Evolutionary conservation across 345 rosid species (phyloP).

Genomic region (Physaria fendleri): DNA sequence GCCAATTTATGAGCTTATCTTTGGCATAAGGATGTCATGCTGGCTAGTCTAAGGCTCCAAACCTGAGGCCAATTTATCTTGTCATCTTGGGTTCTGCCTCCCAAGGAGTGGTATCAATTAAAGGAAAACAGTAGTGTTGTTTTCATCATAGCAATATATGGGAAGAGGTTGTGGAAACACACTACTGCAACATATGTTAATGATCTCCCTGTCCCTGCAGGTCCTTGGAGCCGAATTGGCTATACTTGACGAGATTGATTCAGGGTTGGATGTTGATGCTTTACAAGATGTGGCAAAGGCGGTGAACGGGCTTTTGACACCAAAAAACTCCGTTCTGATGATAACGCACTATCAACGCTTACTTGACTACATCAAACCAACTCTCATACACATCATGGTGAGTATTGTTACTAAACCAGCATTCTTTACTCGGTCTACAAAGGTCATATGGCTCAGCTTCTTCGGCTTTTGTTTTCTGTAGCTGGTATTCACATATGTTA

Average conservation of each 20-base stretch:
- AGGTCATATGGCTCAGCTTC: neutral
- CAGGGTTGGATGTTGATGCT: constrained; percentile 95
- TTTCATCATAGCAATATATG: neutral
- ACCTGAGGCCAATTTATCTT: neutral
- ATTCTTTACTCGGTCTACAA: neutral
- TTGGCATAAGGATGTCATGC: neutral
- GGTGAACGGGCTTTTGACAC: constrained; percentile 81
- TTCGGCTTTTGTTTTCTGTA: too few relatives aligned
- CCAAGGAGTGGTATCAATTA: neutral
- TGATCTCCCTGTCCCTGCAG: constrained; percentile 37
- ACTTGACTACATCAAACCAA: constrained; percentile 74
- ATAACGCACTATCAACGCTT: constrained; percentile 88
- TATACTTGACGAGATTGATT: constrained; percentile 92
- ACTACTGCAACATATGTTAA: neutral
- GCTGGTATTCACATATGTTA: too few relatives aligned
- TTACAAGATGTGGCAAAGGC: constrained; percentile 88
- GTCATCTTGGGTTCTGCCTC: neutral
- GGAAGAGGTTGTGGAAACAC: neutral
- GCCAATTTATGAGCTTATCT: neutral
- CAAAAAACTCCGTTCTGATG: constrained; percentile 80
- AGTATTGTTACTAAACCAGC: too few relatives aligned
- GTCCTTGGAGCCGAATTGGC: constrained; percentile 92
- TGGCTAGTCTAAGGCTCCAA: neutral
- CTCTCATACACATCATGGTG: constrained; percentile 67
- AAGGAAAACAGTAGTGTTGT: too few relatives aligned